Evolutionary conservation across 2,329 filamentous ascomycete genomes (phyloP), one percentile per base, ranked within the genome.

Genomic region (Xylariaceae sp.): DNA sequence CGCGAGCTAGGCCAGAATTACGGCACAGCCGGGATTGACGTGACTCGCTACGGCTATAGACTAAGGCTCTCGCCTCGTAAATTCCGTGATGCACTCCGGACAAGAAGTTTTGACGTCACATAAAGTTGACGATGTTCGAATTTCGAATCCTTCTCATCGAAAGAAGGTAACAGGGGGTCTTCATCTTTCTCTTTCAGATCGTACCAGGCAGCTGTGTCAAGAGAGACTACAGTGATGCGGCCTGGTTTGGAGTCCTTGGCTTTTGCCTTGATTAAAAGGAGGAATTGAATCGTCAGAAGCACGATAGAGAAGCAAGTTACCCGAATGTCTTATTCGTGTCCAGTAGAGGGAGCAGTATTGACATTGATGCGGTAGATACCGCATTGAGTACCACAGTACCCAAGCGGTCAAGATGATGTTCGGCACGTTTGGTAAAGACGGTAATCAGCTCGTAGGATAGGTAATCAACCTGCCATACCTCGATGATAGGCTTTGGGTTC

Each of bases 241-340:
- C 33, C 53, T 34, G 54, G 37, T 8, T 35, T 11, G 8, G 11
- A 8, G 16, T 11, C 42, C 22, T 19, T 37, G 3, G 45, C 45
- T 35, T 45, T 68, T 6, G 68, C 60, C 44, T 69, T 67, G 2
- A 79, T 59, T 23, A 70, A 67, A 0, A 74, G 75, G 0, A 79
- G 55, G 3, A 79, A 45, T 0, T 76, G 59, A 1, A 76, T 55
- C 0, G 65, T 66, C 1, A 80, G 61, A 1, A 80, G 58, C 6
- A 73, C 66, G 0, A 73, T 79, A 17, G 66, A 71, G 45, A 80
- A 64, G n/a, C 76, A 75, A 48, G 80, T 80, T 35, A 73, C 67
- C 0, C 74, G 75, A 34, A 80, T 55, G 3, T 64, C 69, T 22
- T 62, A 60, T 51, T 80, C 76, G 1, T 66, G 59, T 3, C 17